phyloP scores from a whole-genome alignment of 257 asterid genomes.

The Capsicum baccatum region DNA sequence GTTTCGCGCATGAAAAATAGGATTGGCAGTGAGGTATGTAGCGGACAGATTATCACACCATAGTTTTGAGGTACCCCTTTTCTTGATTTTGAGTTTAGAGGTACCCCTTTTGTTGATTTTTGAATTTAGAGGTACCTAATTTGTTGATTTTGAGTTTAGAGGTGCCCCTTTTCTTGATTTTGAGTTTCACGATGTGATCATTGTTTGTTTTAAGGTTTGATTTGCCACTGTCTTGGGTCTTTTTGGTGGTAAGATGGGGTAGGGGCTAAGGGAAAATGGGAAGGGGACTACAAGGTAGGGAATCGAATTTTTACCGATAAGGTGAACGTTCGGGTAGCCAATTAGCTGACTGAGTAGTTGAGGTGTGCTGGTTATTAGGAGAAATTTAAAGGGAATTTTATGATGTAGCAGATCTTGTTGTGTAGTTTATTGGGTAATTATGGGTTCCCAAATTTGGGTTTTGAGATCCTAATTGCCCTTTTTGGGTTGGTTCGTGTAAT shows the following conservation, averaged over 20 bases:
- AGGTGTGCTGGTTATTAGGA: not conserved
- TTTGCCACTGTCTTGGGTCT: too few relatives aligned
- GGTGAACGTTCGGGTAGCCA: not conserved
- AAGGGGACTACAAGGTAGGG: not conserved
- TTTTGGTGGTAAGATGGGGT: not conserved
- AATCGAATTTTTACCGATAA: not conserved
- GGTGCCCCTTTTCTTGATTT: too few relatives aligned
- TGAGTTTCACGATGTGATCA: too few relatives aligned
- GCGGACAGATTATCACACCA: too few relatives aligned
- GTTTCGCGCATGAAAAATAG: too few relatives aligned
- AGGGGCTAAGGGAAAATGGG: too few relatives aligned
- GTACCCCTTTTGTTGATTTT: too few relatives aligned
- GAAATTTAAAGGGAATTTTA: not conserved
- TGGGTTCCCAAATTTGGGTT: not conserved
- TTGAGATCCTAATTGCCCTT: conserved; percentile 8
- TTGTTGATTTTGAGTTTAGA: too few relatives aligned
- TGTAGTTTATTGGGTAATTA: not conserved
- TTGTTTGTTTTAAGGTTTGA: too few relatives aligned
- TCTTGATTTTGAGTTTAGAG: not conserved
- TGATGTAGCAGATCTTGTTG: conserved; percentile 12
- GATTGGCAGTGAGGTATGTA: too few relatives aligned
- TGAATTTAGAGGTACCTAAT: too few relatives aligned
- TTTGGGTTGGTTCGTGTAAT: not conserved
- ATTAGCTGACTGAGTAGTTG: not conserved
- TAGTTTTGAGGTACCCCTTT: not conserved